These are phyloP conservation scores for Hericium alpestre DNA, from an alignment of 768 basidiomycete genomes.

Conservation along the genomic window DNA sequence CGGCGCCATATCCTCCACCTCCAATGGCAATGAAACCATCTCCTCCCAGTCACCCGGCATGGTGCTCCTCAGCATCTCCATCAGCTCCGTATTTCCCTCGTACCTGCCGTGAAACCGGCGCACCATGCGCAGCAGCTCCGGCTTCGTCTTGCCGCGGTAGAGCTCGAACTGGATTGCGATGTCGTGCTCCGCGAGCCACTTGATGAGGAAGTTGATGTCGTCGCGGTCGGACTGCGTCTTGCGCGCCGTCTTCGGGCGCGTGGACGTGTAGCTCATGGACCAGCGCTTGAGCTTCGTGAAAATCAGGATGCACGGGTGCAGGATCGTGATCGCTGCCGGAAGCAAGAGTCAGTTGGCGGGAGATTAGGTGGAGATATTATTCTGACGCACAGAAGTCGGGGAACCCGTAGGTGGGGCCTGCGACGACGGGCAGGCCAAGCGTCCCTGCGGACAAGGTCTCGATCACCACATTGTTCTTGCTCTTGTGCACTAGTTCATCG, in stretches of 20 bases:
- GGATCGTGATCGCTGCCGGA: background rate
- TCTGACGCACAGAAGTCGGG: background rate
- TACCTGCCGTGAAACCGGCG: background rate
- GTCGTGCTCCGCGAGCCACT: background rate
- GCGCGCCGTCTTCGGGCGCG: background rate
- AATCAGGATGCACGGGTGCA: slow-evolving; percentile 3
- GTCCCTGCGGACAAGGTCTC: too few species aligned
- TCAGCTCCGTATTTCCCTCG: background rate
- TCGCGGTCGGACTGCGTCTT: slow-evolving; percentile 1
- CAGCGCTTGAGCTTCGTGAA: slow-evolving; percentile 8
- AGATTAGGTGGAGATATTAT: background rate
- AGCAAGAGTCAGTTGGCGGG: background rate
- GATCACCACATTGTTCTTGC: too few species aligned
- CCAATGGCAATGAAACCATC: too few species aligned
- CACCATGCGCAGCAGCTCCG: background rate
- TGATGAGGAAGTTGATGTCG: slow-evolving; percentile 2
- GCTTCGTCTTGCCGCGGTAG: background rate
- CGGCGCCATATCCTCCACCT: too few species aligned
- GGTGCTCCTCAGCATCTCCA: background rate
- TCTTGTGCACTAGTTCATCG: too few species aligned
- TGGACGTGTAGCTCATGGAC: background rate
- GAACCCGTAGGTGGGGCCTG: too few species aligned
- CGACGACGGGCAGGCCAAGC: too few species aligned
- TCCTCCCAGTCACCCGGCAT: background rate
- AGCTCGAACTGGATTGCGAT: slow-evolving; percentile 1